Evolutionary conservation across 257 asterid species (phyloP).

Genomic region (Gardenia jasminoides): DNA sequence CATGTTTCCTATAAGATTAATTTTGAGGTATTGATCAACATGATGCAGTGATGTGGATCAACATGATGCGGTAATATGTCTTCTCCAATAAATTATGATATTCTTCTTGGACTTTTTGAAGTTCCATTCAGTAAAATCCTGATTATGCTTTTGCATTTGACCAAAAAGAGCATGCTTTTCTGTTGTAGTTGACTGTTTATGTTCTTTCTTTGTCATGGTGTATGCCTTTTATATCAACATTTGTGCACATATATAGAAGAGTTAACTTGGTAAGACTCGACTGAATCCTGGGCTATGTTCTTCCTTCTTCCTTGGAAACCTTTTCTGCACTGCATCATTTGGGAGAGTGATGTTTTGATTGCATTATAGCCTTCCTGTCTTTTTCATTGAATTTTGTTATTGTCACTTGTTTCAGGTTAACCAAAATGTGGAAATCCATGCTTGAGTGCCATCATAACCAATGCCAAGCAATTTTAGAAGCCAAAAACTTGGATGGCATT

Average conservation of each 20-base stretch:
- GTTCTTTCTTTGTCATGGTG: not conserved
- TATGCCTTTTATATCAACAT: not conserved
- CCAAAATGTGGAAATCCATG: slow-evolving; percentile 92
- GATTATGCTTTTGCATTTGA: too few species aligned
- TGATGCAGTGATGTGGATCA: too few species aligned
- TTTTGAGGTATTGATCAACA: not conserved
- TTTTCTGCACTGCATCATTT: not conserved
- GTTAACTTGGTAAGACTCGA: not conserved
- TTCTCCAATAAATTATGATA: not conserved
- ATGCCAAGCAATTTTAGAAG: slow-evolving; percentile 78
- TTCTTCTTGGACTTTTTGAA: too few species aligned
- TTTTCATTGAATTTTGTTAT: not conserved
- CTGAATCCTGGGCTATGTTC: not conserved
- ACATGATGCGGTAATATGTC: not conserved
- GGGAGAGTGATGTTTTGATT: not conserved
- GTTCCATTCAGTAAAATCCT: too few species aligned
- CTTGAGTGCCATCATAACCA: slow-evolving; percentile 87
- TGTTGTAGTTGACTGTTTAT: too few species aligned
- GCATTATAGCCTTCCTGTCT: not conserved
- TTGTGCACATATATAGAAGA: not conserved
- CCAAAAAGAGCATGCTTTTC: not conserved
- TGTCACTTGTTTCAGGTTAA: slow-evolving; percentile 42
- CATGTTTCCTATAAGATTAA: too few species aligned
- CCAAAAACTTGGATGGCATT: slow-evolving; percentile 69
- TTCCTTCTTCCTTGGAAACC: not conserved